Evolutionary conservation across 768 basidiomycete species (phyloP).

Genomic region (Suillus bovinus): DNA sequence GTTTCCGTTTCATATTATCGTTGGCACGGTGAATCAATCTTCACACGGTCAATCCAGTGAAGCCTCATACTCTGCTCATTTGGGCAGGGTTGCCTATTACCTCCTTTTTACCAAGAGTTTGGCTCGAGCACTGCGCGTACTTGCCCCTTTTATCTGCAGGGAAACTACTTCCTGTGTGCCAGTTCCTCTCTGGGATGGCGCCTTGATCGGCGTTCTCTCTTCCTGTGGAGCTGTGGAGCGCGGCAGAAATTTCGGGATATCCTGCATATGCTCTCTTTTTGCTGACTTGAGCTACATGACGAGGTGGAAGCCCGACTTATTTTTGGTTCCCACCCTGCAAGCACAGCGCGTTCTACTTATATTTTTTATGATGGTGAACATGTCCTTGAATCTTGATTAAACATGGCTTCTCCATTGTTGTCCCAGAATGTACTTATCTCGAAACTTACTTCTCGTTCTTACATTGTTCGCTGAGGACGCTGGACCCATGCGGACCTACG

Average conservation of each 20-base stretch:
- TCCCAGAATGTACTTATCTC: slow-evolving; percentile 1
- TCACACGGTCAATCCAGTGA: background rate
- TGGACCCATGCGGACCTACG: slow-evolving; percentile 6
- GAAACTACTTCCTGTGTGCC: slow-evolving; percentile 7
- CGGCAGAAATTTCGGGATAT: background rate
- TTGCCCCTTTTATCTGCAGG: background rate
- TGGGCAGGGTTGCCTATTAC: background rate
- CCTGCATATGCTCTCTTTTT: background rate
- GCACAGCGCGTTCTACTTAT: background rate
- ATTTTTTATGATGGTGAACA: background rate
- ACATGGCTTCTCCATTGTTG: slow-evolving; percentile 3
- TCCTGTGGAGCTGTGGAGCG: slow-evolving; percentile 6
- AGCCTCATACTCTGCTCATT: background rate
- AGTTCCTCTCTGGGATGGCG: slow-evolving; percentile 11
- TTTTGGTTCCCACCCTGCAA: background rate
- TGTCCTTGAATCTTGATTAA: background rate
- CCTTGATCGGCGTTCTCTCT: background rate
- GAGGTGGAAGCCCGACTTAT: background rate
- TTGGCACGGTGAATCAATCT: background rate
- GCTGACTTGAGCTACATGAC: background rate
- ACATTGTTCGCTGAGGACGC: slow-evolving; percentile 30
- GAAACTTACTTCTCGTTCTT: slow-evolving; percentile 12
- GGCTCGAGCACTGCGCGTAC: background rate
- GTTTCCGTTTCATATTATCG: background rate
- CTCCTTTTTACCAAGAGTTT: slow-evolving; percentile 1